Evolutionary conservation across 2,329 filamentous ascomycete genomes (phyloP), one percentile per base, ranked within the genome.

Genomic region (Aspergillus ochraceus): DNA sequence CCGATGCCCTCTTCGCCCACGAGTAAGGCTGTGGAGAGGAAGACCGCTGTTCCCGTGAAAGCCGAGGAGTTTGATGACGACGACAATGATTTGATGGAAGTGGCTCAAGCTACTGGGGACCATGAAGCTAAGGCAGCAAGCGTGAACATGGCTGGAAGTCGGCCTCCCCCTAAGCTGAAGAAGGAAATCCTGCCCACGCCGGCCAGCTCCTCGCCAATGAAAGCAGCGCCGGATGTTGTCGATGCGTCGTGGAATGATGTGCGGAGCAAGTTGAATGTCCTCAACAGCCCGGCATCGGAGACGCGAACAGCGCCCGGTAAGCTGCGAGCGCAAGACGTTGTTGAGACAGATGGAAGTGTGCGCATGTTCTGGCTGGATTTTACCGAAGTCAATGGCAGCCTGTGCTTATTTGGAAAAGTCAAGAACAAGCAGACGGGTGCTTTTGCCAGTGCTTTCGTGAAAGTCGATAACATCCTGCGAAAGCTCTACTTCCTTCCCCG

Each of bases 301-400:
- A 79, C 81, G 36, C 68, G 71, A 22, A 83, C 80, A 12, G 10
- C 32, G 9, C 85, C 91, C 64, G 92, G 92, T 46, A 99, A 98
- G 77, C 84, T 97, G 52, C 87, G 89, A 64, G 84, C 91, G 59
- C 86, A 90, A 63, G 90, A 96, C 75, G 92, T 91, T n/a, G 79
- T 96, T n/a, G 94, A 98, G 74, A 88, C 91, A 63, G 93, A 99
- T 70, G 95, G 94, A 39, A 96, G 90, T 67, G 82, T 99, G 30
- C 89, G 89, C 66, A 92, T 99, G 80, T 99, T 97, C 80, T 99
- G 95, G 95, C 90, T 91, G 8, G 95, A 99, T 76, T 99, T 97
- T 71, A 92, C 90, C 0, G 95, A 99, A 73, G 82, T 97, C 72
- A 92, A 93, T 69, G 94, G 94, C 60, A 95, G 88, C 67, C 81